Evolutionary conservation across 1,139 yeast genomes (phyloP).

Genomic region (Scheffersomyces cryptocercus): DNA sequence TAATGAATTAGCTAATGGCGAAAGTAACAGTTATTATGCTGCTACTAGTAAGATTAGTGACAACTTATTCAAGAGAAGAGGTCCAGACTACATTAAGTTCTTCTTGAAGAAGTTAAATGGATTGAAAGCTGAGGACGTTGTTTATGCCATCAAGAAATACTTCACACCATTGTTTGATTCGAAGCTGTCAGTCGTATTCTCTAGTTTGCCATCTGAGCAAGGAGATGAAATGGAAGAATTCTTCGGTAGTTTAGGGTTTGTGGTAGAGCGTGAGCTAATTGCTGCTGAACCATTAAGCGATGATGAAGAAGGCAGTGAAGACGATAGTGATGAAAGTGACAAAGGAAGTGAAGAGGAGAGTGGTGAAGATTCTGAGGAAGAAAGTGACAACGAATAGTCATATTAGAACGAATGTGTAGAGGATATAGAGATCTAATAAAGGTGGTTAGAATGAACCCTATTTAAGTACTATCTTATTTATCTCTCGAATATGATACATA

Average conservation of each 20-base stretch:
- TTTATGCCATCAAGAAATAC: constrained; percentile 56
- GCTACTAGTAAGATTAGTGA: constrained; percentile 69
- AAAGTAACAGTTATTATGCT: constrained; percentile 60
- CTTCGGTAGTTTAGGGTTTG: constrained; percentile 59
- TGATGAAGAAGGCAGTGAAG: constrained; percentile 5
- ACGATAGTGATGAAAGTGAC: constrained; percentile 21
- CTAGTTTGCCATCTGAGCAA: constrained; percentile 74
- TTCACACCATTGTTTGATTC: constrained; percentile 63
- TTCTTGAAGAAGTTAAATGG: constrained; percentile 50
- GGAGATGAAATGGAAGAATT: constrained; percentile 46
- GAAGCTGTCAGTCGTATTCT: constrained; percentile 57
- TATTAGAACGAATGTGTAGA: too few relatives aligned
- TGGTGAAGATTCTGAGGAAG: constrained; percentile 8
- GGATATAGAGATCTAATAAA: too few relatives aligned
- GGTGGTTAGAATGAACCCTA: too few relatives aligned
- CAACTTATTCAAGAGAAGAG: constrained; percentile 65
- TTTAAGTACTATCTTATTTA: too few relatives aligned
- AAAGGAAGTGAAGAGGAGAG: constrained; percentile 6
- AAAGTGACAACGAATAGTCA: constrained; percentile 3
- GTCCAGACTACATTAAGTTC: constrained; percentile 52
- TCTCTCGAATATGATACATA: too few relatives aligned
- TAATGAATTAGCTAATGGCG: constrained; percentile 65
- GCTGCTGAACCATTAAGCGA: constrained; percentile 13
- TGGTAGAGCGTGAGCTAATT: constrained; percentile 58
- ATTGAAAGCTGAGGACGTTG: constrained; percentile 60